phyloP scores from a whole-genome alignment of 345 rosid species.

The Salix dunnii region DNA sequence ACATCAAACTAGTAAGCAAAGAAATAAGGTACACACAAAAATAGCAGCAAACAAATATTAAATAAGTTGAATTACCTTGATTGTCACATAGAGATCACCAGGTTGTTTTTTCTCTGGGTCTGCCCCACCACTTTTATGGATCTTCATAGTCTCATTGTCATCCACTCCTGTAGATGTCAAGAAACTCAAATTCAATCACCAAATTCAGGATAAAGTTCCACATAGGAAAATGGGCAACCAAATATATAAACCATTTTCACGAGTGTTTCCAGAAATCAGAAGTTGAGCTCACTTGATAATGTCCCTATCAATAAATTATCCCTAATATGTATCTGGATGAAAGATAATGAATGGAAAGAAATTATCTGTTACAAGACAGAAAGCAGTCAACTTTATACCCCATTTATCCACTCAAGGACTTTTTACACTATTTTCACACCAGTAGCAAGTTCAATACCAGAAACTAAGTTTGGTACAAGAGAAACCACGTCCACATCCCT shows the following conservation, averaged over 20 bases:
- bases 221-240: neutral
- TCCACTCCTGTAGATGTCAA: conserved; percentile 66
- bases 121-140: conserved; percentile 80
- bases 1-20: neutral
- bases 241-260: neutral
- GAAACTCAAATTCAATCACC: neutral
- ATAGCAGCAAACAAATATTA: neutral
- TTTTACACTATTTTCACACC: no score
- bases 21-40: neutral
- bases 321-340: neutral
- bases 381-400: neutral
- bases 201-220: neutral
- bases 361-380: neutral
- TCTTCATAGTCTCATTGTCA: conserved; percentile 66
- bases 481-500: no score
- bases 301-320: no score
- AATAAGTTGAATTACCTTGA: conserved; percentile 51
- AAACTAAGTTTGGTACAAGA: no score
- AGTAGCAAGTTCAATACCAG: no score
- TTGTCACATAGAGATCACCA: conserved; percentile 79
- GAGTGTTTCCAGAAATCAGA: neutral
- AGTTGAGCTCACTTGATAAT: neutral
- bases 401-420: neutral
- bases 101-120: conserved; percentile 96
- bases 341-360: neutral